phyloP scores from a whole-genome alignment of 164 flowering plant genomes.

The Buxus sempervirens region DNA sequence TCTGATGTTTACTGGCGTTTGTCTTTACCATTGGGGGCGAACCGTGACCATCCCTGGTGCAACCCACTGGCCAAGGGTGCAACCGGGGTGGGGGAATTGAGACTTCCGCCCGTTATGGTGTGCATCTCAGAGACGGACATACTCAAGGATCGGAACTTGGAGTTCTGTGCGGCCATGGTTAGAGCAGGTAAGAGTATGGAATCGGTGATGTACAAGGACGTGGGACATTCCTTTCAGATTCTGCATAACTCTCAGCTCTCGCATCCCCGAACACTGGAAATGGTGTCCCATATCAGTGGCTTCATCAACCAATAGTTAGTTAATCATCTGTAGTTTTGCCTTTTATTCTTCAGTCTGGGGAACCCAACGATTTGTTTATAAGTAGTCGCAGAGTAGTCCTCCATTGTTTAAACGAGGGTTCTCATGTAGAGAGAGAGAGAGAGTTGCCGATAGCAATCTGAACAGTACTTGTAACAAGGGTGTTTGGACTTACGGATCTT shows the following conservation, averaged over 20 bases:
- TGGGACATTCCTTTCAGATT: slow-evolving; percentile 61
- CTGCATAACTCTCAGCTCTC: slow-evolving; percentile 37
- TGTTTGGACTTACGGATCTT: too few species aligned
- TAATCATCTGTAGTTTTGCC: too few species aligned
- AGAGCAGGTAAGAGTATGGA: slow-evolving; percentile 39
- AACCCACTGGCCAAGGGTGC: slow-evolving; percentile 32
- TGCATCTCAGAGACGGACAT: slow-evolving; percentile 52
- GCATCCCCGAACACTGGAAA: slow-evolving; percentile 29
- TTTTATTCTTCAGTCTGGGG: too few species aligned
- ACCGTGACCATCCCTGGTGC: slow-evolving; percentile 52
- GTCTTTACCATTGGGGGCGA: slow-evolving; percentile 35
- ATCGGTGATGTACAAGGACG: slow-evolving; percentile 35
- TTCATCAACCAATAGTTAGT: slow-evolving; percentile 28
- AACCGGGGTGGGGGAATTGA: slow-evolving; percentile 14
- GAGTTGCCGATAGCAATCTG: too few species aligned
- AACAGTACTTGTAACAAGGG: too few species aligned
- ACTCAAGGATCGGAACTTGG: slow-evolving; percentile 47
- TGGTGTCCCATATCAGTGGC: slow-evolving; percentile 36
- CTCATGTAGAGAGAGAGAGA: too few species aligned
- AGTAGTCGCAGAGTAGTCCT: too few species aligned
- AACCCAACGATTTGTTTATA: too few species aligned
- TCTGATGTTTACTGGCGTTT: slow-evolving; percentile 50
- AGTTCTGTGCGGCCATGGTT: slow-evolving; percentile 35
- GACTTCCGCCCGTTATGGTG: slow-evolving; percentile 29
- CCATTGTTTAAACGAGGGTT: too few species aligned